Conservation (phyloP, 2,329 filamentous ascomycete species). For the Bipolaris victoriae region DNA sequence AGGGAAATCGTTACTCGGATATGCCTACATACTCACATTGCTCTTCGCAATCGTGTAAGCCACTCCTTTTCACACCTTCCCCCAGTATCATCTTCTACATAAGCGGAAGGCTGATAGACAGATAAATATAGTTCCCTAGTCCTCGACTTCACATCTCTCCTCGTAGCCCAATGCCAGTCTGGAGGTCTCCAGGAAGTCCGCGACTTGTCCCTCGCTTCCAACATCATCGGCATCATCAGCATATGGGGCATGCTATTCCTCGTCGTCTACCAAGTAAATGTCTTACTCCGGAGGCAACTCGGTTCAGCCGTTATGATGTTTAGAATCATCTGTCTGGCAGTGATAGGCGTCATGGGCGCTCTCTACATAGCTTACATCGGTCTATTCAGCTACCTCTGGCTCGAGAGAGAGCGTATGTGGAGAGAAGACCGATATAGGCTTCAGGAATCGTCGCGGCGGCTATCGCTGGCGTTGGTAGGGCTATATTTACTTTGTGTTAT, state of each 20-base stretch:
- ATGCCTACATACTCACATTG: conserved; percentile 21
- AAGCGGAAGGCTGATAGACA: neutral
- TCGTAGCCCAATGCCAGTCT: neutral
- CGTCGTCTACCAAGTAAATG: conserved; percentile 34
- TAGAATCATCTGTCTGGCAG: conserved; percentile 18
- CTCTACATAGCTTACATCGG: conserved; percentile 22
- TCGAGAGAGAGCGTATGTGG: conserved; percentile 9
- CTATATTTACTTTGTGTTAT: conserved; percentile 31
- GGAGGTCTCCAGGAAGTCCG: conserved; percentile 2
- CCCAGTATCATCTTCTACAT: no score
- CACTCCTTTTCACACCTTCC: neutral
- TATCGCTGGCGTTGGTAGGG: conserved; percentile 20
- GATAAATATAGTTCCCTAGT: conserved; percentile 14
- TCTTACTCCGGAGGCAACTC: conserved; percentile 28
- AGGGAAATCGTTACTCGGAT: conserved; percentile 31
- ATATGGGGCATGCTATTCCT: conserved; percentile 33
- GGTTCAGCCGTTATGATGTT: conserved; percentile 15
- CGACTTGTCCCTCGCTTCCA: conserved; percentile 21
- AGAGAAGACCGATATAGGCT: neutral
- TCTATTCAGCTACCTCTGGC: conserved; percentile 20
- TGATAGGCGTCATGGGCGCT: conserved; percentile 29
- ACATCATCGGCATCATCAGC: conserved; percentile 28
- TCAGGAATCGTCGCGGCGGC: neutral
- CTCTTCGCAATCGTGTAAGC: conserved; percentile 30
- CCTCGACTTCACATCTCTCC: conserved; percentile 15